Evolutionary conservation across 495 filamentous ascomycete species (phyloP).

Genomic region (Neohortaea acidophila): DNA sequence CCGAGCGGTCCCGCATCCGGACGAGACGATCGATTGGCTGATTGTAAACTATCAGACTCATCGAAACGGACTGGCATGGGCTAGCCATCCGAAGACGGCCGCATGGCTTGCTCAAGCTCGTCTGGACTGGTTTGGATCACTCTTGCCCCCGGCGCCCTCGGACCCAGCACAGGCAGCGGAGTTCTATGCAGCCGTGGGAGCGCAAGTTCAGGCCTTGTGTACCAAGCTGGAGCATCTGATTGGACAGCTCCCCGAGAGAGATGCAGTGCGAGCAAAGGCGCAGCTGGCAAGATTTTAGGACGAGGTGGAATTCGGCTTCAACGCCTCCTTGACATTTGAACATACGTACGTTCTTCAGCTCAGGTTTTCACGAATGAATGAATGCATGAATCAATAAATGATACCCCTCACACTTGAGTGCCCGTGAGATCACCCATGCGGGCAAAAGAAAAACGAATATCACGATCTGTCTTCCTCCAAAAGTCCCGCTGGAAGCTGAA

Average conservation of each 20-base stretch:
- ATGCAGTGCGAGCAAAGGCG: background rate
- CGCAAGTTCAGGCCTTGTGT: background rate
- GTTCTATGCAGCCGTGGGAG: background rate
- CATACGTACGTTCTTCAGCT: too few relatives aligned
- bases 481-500: too few relatives aligned
- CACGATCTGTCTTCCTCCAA: too few relatives aligned
- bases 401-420: too few relatives aligned
- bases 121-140: background rate
- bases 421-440: too few relatives aligned
- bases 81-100: background rate
- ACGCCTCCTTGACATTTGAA: too few relatives aligned
- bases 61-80: background rate
- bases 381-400: too few relatives aligned
- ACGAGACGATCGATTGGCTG: background rate
- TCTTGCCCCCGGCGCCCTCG: background rate
- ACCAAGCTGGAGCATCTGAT: conserved; percentile 1
- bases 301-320: too few relatives aligned
- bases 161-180: background rate
- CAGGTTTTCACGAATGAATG: too few relatives aligned
- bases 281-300: conserved; percentile 1
- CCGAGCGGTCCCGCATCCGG: conserved; percentile 1
- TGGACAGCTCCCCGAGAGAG: background rate
- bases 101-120: conserved; percentile 1
- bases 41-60: background rate
- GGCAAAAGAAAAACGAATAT: too few relatives aligned